Evolutionary conservation across 2,329 filamentous ascomycete species (phyloP).

Genomic region (Pseudofabraea citricarpa): DNA sequence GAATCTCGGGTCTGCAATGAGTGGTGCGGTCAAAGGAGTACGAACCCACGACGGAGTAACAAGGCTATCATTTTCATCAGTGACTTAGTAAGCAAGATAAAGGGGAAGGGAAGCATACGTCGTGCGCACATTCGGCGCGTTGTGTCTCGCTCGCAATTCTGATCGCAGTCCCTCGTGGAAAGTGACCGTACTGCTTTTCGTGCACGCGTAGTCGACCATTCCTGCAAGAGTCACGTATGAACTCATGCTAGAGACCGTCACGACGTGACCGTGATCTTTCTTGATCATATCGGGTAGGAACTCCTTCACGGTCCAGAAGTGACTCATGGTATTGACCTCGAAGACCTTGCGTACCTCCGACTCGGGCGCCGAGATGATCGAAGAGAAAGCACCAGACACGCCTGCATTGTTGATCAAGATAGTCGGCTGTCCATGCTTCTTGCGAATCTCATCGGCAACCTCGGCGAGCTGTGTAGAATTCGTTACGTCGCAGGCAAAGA

Average conservation of each 20-base stretch:
- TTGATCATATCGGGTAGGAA: conserved; percentile 64
- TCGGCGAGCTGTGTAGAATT: conserved; percentile 46
- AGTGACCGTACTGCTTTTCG: conserved; percentile 59
- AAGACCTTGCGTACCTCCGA: conserved; percentile 59
- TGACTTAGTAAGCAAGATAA: not conserved
- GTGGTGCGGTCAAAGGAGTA: conserved; percentile 51
- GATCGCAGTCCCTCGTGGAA: conserved; percentile 62
- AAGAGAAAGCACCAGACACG: conserved; percentile 50
- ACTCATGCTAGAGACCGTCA: conserved; percentile 55
- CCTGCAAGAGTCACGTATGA: conserved; percentile 5
- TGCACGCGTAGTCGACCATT: conserved; percentile 63
- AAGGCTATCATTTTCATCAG: conserved; percentile 34
- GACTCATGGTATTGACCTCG: conserved; percentile 64
- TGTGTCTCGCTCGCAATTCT: conserved; percentile 54
- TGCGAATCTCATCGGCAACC: conserved; percentile 47
- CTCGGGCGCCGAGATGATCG: conserved; percentile 52
- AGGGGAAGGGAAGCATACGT: conserved; percentile 17
- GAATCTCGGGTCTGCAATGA: conserved; percentile 43
- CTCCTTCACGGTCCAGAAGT: conserved; percentile 58
- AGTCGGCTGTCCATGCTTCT: conserved; percentile 57
- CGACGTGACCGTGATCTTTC: conserved; percentile 65
- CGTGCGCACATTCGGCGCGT: conserved; percentile 54
- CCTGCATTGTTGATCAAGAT: conserved; percentile 71
- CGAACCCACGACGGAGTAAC: conserved; percentile 58
- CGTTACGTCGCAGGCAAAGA: conserved; percentile 65